Conservation (phyloP, 495 filamentous ascomycete genomes). For the Lepraria neglecta region DNA sequence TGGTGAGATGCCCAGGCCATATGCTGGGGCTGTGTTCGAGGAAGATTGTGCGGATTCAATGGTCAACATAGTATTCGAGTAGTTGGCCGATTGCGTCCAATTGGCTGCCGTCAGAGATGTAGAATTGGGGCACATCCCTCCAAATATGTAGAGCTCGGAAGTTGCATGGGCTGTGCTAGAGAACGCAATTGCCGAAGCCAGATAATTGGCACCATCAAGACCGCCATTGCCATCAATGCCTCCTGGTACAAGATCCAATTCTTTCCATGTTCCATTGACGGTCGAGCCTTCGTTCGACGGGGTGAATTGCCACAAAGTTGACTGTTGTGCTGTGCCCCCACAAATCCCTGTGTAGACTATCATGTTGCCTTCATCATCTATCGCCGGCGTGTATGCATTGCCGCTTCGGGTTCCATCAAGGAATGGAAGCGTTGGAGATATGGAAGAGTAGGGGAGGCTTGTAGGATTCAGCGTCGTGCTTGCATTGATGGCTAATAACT, state of each 20-base stretch:
- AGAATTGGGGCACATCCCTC: conserved; percentile 74
- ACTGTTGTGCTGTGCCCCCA: conserved; percentile 35
- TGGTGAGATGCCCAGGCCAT: conserved; percentile 38
- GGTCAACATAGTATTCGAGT: conserved; percentile 68
- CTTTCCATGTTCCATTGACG: conserved; percentile 54
- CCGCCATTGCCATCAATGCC: conserved; percentile 31
- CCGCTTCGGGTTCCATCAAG: conserved; percentile 35
- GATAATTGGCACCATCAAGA: conserved; percentile 54
- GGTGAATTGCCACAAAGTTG: conserved; percentile 52
- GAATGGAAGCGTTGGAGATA: conserved; percentile 64
- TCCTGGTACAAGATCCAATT: conserved; percentile 27
- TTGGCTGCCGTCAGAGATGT: conserved; percentile 36
- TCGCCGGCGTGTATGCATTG: conserved; percentile 54
- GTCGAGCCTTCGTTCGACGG: conserved; percentile 34
- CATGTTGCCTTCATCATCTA: conserved; percentile 60
- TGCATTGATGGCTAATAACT: conserved; percentile 60
- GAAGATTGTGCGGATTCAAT: conserved; percentile 42
- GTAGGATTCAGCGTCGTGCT: conserved; percentile 48
- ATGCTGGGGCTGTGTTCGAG: conserved; percentile 28
- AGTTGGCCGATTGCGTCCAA: conserved; percentile 61
- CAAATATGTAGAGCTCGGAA: conserved; percentile 65
- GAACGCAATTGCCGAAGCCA: conserved; percentile 63
- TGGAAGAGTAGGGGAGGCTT: conserved; percentile 47
- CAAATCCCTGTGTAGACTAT: conserved; percentile 68
- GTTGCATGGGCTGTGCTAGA: conserved; percentile 49